Base-by-base conservation (phyloP, 2,329 filamentous ascomycete genomes). In the Cryphonectria nitschkei region DNA sequence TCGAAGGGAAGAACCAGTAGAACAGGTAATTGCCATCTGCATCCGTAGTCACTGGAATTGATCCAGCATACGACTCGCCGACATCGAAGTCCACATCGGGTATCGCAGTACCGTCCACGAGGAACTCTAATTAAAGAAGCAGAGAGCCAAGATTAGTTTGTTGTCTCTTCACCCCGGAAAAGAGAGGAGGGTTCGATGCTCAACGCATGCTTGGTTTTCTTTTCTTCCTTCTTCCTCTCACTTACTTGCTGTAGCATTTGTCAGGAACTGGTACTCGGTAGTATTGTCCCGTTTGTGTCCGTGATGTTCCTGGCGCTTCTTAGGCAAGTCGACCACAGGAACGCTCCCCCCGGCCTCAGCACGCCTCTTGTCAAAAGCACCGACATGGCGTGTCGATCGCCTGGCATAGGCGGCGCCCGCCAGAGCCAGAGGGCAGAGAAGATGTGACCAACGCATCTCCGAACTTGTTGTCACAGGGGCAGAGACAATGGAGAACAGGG, bases 51-150 rank as follows among this genome's bases (percentile, higher is more conserved):
- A 92, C 88, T 7, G 90, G 88, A 39, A 92, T 77, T 26, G 87
- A 77, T 26, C 89, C 89, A n/a, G 89, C 86, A 74, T 91, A 91
- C 0, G 86, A 89, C 79, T 92, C 89, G 68, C 87, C 86, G 58
- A 93, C 81, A 73, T 94, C 91, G 72, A 92, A 94, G 37, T 85
- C 77, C 0, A 94, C 89, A 26, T 93, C 89, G 0, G 92, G 92
- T 64, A 94, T 87, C 0, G 79, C 83, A 2, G 83, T 85, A 2
- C 91, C 89, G 74, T 93, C 87, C 56, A 93, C 88, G 32, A 84
- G 86, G 73, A 89, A 92, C 74, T 85, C 88, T 54, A 34, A 19
- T 19, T 16, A 50, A 1, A 37, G 46, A 9, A 1, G 22, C 29
- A 32, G n/a, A 37, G 9, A 32, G 0, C 32, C 2, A 43, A 46